Conservation (phyloP, 2,329 filamentous ascomycete species). For the Rutstroemia sp. region DNA sequence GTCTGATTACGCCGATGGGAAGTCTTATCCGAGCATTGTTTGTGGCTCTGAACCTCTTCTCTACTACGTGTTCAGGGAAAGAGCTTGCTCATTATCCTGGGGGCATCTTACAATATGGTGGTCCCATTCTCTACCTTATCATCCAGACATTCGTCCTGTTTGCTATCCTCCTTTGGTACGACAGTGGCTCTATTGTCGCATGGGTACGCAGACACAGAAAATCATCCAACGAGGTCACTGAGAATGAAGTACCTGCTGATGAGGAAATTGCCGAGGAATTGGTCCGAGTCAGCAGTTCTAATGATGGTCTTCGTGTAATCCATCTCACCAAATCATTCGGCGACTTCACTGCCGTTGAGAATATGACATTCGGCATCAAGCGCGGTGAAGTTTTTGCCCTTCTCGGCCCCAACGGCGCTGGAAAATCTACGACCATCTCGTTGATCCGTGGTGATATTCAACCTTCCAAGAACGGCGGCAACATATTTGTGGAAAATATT, state of each 20-base stretch:
- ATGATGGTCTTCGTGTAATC: slow-evolving; percentile 56
- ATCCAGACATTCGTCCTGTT: slow-evolving; percentile 68
- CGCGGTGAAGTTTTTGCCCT: slow-evolving; percentile 81
- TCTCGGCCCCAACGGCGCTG: slow-evolving; percentile 84
- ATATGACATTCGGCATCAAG: slow-evolving; percentile 75
- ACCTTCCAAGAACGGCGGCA: slow-evolving; percentile 60
- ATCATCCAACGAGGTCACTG: slow-evolving; percentile 9
- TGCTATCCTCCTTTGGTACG: slow-evolving; percentile 67
- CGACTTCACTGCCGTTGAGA: slow-evolving; percentile 72
- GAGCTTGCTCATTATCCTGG: slow-evolving; percentile 61
- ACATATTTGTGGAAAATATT: slow-evolving; percentile 71
- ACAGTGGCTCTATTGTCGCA: slow-evolving; percentile 62
- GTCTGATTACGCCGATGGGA: slow-evolving; percentile 66
- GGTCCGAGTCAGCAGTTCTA: slow-evolving; percentile 48
- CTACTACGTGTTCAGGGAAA: slow-evolving; percentile 62
- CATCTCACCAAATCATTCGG: slow-evolving; percentile 77
- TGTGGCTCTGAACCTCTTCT: slow-evolving; percentile 75
- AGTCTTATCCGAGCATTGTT: slow-evolving; percentile 70
- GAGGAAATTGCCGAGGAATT: slow-evolving; percentile 59
- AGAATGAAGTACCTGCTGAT: slow-evolving; percentile 14
- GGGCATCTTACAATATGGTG: slow-evolving; percentile 67
- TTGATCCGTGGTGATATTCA: slow-evolving; percentile 83
- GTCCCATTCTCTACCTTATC: slow-evolving; percentile 76
- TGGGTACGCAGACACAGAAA: slow-evolving; percentile 35
- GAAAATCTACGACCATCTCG: slow-evolving; percentile 84